Evolutionary conservation across 2,329 filamentous ascomycete species (phyloP).

Genomic region (Metarhizium anisopliae): DNA sequence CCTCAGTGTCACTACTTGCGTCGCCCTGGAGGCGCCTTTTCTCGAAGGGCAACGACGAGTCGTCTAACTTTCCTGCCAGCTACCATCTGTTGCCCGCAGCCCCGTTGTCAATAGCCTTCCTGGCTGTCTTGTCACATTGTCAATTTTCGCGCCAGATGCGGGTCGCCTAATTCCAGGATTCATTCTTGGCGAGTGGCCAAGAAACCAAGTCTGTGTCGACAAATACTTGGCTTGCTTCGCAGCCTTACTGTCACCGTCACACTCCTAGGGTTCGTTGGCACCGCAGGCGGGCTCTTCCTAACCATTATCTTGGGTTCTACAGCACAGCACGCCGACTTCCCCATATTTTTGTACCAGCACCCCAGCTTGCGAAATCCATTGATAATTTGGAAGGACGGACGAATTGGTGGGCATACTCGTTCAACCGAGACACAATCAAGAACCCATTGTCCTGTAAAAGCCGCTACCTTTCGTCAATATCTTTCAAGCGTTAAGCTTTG

Average conservation of each 20-base stretch:
- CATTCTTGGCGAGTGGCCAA: background rate
- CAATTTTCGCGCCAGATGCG: background rate
- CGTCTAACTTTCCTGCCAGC: background rate
- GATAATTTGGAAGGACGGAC: background rate
- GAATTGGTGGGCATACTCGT: background rate
- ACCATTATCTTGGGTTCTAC: background rate
- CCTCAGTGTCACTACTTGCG: constrained; percentile 1
- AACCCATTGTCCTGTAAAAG: background rate
- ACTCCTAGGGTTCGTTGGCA: background rate
- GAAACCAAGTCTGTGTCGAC: background rate
- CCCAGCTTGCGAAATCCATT: background rate
- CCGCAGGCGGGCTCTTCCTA: background rate
- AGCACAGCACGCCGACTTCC: background rate
- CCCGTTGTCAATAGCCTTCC: constrained; percentile 1
- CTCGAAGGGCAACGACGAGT: constrained; percentile 2
- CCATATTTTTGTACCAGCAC: background rate
- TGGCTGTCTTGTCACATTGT: background rate
- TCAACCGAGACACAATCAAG: background rate
- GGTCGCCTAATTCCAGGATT: background rate
- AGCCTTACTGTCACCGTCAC: background rate
- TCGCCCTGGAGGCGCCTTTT: constrained; percentile 4
- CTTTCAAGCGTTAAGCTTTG: background rate
- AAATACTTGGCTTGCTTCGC: background rate
- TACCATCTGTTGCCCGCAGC: background rate
- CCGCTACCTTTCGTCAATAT: background rate